Base-by-base conservation (phyloP, 345 rosid genomes). In the Capsella bursapastoris region DNA sequence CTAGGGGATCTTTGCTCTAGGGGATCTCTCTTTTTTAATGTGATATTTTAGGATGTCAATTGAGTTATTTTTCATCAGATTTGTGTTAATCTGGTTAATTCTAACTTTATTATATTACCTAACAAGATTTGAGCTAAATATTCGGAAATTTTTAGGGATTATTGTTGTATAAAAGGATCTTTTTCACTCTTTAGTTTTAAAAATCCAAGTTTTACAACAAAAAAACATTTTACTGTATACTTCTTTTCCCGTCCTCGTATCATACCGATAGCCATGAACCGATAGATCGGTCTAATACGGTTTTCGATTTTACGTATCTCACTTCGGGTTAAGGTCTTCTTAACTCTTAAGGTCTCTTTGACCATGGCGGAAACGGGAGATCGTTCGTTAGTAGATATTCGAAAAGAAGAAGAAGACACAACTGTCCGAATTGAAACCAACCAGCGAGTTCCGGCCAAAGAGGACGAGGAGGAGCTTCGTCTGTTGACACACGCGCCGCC, bases 381-480 rank as follows among this genome's bases (percentile, higher is more conserved):
- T 43, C 47, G 47, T 43, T 43, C 5, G 15, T 43, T 22, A 2
- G 25, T 22, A 22, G 25, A 43, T 31, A 4, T 1, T 34, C 0
- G 47, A 4, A 43, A 12, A 4, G 14, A n/a, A 43, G 47, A 13
- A 44, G 48, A 14, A 7, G 14, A 2, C 37, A 34, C 37, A 44
- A 13, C 48, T 44, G 48, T 44, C 6, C 2, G 16, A 44, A 44
- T 44, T 44, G 48, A 44, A 44, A 44, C 29, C n/a, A 35, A 34
- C 48, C 49, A 66, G 28, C n/a, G 40, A 25, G 40, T 56, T 68
- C 74, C 35, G 79, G 56, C 50, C 64, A 47, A 43, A 62, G 52
- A 70, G n/a, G 66, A 48, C 56, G 49, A 75, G 79, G 48, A 75
- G 79, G 5, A 7, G 73, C n/a, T n/a, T 73, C 62, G 60, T 64